Evolutionary conservation across 805 yeast species (phyloP).

Genomic region (Metschnikowia amazonensis): DNA sequence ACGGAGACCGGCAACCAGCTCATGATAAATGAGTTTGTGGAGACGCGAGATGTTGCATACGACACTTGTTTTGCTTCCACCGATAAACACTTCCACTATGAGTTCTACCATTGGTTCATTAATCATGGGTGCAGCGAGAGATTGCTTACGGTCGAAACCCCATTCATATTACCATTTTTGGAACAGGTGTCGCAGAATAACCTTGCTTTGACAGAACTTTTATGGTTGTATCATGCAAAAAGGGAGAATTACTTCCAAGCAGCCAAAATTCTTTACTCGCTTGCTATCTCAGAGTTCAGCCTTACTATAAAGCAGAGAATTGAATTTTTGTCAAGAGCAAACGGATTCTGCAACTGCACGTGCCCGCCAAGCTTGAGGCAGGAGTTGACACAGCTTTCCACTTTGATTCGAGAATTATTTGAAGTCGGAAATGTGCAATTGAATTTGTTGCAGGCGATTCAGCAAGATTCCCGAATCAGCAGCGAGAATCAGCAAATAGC

Average conservation of each 20-base stretch:
- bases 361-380: constrained; percentile 76
- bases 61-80: constrained; percentile 65
- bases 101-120: constrained; percentile 89
- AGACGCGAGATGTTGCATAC: constrained; percentile 69
- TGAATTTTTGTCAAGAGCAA: constrained; percentile 86
- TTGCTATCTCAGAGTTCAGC: constrained; percentile 71
- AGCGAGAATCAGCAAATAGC: constrained; percentile 50
- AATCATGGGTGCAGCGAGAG: constrained; percentile 72
- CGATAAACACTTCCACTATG: constrained; percentile 87
- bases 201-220: constrained; percentile 69
- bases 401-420: constrained; percentile 70
- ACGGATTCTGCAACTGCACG: constrained; percentile 84
- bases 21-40: constrained; percentile 48
- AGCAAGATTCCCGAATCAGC: constrained; percentile 47
- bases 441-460: constrained; percentile 52
- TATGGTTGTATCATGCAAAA: constrained; percentile 88
- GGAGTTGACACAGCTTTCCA: constrained; percentile 65
- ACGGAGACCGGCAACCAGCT: constrained; percentile 35
- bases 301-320: constrained; percentile 70
- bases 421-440: constrained; percentile 85
- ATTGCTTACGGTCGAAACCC: constrained; percentile 75
- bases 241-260: constrained; percentile 75
- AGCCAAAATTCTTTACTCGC: constrained; percentile 67
- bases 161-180: constrained; percentile 73
- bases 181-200: constrained; percentile 62